Evolutionary conservation across 2,329 filamentous ascomycete genomes (phyloP).

Genomic region (Paecilomyces sp.): DNA sequence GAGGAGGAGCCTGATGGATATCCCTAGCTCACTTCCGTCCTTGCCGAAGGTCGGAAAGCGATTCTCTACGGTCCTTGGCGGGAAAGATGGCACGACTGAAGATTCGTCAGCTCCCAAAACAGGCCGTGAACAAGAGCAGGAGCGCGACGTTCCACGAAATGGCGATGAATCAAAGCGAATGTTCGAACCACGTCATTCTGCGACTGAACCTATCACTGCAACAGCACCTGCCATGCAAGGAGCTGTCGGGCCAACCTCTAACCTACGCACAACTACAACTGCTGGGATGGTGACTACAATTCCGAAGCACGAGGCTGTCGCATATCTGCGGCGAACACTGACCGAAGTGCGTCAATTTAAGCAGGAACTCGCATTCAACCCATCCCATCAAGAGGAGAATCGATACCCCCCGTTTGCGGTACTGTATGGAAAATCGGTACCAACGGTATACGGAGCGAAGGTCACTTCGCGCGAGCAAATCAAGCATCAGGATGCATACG

Average conservation of each 20-base stretch:
- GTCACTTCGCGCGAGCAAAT: conserved; percentile 69
- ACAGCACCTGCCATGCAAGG: conserved; percentile 24
- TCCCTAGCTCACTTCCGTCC: conserved; percentile 27
- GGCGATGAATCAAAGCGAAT: neutral
- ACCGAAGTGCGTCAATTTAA: conserved; percentile 68
- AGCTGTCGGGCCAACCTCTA: conserved; percentile 17
- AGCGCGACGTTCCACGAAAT: conserved; percentile 4
- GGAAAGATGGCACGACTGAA: conserved; percentile 10
- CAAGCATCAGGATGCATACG: conserved; percentile 68
- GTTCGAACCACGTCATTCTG: neutral
- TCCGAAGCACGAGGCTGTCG: conserved; percentile 46
- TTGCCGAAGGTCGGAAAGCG: conserved; percentile 20
- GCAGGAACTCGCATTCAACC: conserved; percentile 58
- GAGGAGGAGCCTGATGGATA: conserved; percentile 23
- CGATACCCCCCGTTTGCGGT: conserved; percentile 73
- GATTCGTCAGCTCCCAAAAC: conserved; percentile 7
- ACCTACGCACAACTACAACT: conserved; percentile 15
- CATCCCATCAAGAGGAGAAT: conserved; percentile 57
- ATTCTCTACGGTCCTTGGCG: conserved; percentile 24
- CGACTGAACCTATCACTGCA: conserved; percentile 5
- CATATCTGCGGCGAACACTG: conserved; percentile 71
- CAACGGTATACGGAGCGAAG: conserved; percentile 75
- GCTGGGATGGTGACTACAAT: conserved; percentile 39
- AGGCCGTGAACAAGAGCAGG: conserved; percentile 6
- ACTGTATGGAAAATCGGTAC: conserved; percentile 79